Evolutionary conservation across 1,284 basidiomycete species (phyloP).

Genomic region (Waitea zeae): DNA sequence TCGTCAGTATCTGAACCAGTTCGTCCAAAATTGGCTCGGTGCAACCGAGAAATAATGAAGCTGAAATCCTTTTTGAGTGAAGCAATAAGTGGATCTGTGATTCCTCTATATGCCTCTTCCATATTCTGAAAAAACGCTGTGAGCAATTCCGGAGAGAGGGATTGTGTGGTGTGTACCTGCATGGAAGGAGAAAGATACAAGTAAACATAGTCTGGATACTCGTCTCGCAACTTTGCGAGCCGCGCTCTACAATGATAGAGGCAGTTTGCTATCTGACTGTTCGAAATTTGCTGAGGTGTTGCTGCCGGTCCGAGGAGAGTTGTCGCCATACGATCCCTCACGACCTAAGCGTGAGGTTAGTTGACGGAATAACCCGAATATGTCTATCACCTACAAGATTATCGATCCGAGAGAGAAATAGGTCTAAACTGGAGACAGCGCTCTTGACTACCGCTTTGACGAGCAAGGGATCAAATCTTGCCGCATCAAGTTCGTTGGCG

Average conservation of each 20-base stretch:
- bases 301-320: conserved; percentile 62
- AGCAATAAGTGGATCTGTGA: conserved; percentile 53
- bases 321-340: conserved; percentile 62
- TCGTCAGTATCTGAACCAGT: conserved; percentile 42
- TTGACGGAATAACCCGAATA: not conserved
- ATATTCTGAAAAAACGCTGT: conserved; percentile 47
- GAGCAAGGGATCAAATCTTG: conserved; percentile 82
- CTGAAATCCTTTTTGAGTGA: conserved; percentile 69
- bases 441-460: conserved; percentile 65
- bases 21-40: conserved; percentile 68
- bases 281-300: conserved; percentile 60
- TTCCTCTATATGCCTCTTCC: conserved; percentile 34
- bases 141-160: too few relatives aligned
- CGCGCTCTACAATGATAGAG: conserved; percentile 64
- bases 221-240: conserved; percentile 55
- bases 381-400: conserved; percentile 32
- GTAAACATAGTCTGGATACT: conserved; percentile 50
- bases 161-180: too few relatives aligned
- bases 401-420: conserved; percentile 44
- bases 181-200: conserved; percentile 43
- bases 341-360: conserved; percentile 27
- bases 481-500: conserved; percentile 84
- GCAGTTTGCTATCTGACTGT: conserved; percentile 62
- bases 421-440: conserved; percentile 47
- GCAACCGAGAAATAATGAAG: conserved; percentile 63